Evolutionary conservation across 768 basidiomycete species (phyloP), one percentile per base, ranked within the genome.

Genomic region (Dacryopinax primogenitus): DNA sequence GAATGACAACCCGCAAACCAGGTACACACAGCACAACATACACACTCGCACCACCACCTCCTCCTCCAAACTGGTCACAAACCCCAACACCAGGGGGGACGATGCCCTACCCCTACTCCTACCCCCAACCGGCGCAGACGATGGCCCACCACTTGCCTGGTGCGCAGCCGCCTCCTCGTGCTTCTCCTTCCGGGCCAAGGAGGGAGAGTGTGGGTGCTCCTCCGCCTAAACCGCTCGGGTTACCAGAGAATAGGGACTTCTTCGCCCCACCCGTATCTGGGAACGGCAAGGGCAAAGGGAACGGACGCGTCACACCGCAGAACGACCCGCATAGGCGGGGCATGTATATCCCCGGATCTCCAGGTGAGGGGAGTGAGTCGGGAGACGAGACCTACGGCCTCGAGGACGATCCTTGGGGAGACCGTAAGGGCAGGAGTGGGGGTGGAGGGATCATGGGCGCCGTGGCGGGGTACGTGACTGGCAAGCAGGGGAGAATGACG

Each of bases 401-500:
- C 4, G 51, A 58, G 30, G 51, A 58, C 18, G 13, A 58, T 11
- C 51, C 51, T 6, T 58, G 51, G 51, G 51, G 51, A 3, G 51
- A 58, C 13, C 26, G 32, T 9, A 16, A 23, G 1, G 2, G 45
- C 51, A 44, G 61, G 51, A 1, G 64, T 23, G 41, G 7, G 41
- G n/a, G 64, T 18, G 33, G 64, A 1, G 64, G 64, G 47, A 58
- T 58, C 30, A 58, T 58, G 30, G 51, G 51, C 51, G 51, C 26
- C 26, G 51, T 58, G 3, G 51, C 51, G 3, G 18, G 30, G 15
- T 21, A 28, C 15, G 51, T 58, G 3, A 21, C 13, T 28, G 51
- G 51, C 23, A 11, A 39, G 37, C 12, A 39, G 16, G 23, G 35
- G 33, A 16, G 35, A 13, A 9, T 67, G 1, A 82, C 85, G 1